phyloP scores from a whole-genome alignment of 169 alveolate genomes.

The Cryptosporidium canis region DNA sequence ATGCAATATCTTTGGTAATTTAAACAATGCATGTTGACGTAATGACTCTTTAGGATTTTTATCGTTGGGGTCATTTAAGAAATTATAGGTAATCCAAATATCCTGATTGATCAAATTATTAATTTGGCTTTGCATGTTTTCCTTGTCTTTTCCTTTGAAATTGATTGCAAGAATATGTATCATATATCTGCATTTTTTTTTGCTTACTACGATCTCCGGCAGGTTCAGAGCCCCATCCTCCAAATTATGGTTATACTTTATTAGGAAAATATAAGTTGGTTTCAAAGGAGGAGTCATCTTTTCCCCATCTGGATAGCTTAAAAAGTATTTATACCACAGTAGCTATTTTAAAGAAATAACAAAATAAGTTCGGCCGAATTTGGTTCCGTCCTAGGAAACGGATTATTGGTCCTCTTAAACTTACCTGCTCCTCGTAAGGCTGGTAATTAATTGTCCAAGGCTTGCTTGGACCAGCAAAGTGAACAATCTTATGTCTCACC shows the following conservation, averaged over 20 bases:
- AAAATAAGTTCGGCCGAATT: neutral
- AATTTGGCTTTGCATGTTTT: neutral
- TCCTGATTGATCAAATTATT: neutral
- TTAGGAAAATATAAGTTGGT: slow-evolving; percentile 36
- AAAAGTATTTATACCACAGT: slow-evolving; percentile 50
- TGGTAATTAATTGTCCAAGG: slow-evolving; percentile 66
- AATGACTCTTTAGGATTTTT: neutral
- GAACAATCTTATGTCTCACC: slow-evolving; percentile 41
- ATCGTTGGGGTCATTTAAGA: neutral
- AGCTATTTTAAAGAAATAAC: neutral
- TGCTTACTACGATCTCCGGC: slow-evolving; percentile 17
- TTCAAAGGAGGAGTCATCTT: slow-evolving; percentile 15
- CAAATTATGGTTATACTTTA: neutral
- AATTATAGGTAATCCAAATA: slow-evolving; percentile 16
- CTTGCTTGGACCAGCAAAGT: slow-evolving; percentile 69
- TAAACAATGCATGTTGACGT: neutral
- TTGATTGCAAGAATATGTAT: slow-evolving; percentile 43
- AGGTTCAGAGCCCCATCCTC: neutral
- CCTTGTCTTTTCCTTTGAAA: slow-evolving; percentile 24
- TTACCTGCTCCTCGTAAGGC: slow-evolving; percentile 69
- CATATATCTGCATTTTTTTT: slow-evolving; percentile 39
- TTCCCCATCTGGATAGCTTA: slow-evolving; percentile 24
- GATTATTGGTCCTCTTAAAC: neutral
- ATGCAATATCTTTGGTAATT: neutral
- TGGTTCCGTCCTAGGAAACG: neutral